Percentiles rank a stretch among this genome's conserved stretches.
Evolutionary conservation across 1,139 yeast species (phyloP).

Genomic region (Candida tropicalis): DNA sequence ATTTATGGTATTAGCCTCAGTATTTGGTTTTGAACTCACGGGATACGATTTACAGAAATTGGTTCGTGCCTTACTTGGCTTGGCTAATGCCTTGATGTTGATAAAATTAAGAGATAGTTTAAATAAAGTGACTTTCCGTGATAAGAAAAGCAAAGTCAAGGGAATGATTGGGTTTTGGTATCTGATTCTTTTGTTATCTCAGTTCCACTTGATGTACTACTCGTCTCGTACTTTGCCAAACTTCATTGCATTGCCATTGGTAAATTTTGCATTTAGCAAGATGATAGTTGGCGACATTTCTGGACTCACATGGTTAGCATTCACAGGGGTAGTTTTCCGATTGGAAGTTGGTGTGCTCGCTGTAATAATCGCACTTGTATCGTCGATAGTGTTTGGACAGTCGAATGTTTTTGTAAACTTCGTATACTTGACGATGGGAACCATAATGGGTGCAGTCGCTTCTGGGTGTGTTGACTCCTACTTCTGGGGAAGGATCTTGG

Average conservation of each 20-base stretch:
- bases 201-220: constrained; percentile 81
- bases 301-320: constrained; percentile 62
- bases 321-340: constrained; percentile 70
- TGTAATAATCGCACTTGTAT: constrained; percentile 44
- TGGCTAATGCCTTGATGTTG: constrained; percentile 43
- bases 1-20: constrained; percentile 27
- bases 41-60: constrained; percentile 42
- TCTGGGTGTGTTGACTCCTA: constrained; percentile 67
- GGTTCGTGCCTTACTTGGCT: constrained; percentile 57
- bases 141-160: constrained; percentile 22
- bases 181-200: constrained; percentile 56
- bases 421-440: constrained; percentile 46
- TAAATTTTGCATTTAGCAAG: constrained; percentile 55
- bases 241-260: constrained; percentile 78
- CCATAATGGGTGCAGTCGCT: constrained; percentile 50
- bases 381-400: constrained; percentile 46
- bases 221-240: constrained; percentile 84
- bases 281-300: constrained; percentile 52
- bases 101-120: constrained; percentile 29
- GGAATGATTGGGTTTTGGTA: constrained; percentile 58
- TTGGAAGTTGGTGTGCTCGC: constrained; percentile 70
- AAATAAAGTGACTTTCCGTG: constrained; percentile 27
- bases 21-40: constrained; percentile 24
- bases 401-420: constrained; percentile 39
- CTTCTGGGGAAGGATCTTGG: constrained; percentile 61